Percentiles rank a stretch among this genome's conserved stretches.
These are phyloP conservation scores for Flaveria robusta DNA, from an alignment of 129 eudicot species.

Conservation along the genomic window DNA sequence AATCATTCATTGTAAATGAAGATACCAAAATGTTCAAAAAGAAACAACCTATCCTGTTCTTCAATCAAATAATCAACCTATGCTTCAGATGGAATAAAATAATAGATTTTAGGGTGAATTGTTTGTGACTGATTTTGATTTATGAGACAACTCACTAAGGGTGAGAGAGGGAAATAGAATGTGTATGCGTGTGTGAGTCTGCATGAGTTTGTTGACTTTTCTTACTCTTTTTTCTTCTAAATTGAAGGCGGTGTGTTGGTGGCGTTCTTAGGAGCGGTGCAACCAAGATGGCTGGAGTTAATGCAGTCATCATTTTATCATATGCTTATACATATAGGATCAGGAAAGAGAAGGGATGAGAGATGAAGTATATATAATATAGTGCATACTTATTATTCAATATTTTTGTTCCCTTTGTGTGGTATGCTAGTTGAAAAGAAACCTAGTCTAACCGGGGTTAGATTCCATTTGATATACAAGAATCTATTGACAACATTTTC, in stretches of 20 bases:
- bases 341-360: background rate
- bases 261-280: background rate
- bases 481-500: background rate
- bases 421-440: background rate
- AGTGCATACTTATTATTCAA: background rate
- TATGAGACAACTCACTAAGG: background rate
- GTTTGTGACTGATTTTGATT: background rate
- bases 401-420: background rate
- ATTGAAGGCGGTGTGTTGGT: background rate
- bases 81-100: background rate
- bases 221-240: background rate
- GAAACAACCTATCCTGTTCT: background rate
- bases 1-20: constrained; percentile 17
- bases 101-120: background rate
- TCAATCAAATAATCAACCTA: background rate
- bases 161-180: background rate
- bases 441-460: background rate
- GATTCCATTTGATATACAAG: background rate
- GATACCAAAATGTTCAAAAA: constrained; percentile 3
- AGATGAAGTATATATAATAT: background rate
- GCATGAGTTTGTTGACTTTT: background rate
- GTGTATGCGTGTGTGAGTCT: no score
- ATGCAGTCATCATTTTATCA: background rate
- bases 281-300: background rate
- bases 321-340: background rate